These are phyloP conservation scores for Edaphochlamys debaryana DNA, from an alignment of 139 green algal genomes.

Conservation along the genomic window DNA sequence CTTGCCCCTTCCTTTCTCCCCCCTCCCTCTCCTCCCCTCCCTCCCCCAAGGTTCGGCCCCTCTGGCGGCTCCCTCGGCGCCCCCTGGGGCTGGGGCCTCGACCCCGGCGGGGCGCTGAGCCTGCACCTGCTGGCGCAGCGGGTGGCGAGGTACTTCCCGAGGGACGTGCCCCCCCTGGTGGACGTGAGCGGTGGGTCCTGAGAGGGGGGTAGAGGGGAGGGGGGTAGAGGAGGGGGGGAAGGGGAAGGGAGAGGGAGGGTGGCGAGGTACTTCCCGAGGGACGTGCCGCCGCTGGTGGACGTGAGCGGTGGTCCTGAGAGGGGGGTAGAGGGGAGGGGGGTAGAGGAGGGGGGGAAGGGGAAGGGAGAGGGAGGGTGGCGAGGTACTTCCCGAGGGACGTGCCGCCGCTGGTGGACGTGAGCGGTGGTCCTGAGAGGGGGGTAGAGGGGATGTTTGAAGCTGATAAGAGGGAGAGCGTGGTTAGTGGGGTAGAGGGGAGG, in stretches of 20 bases:
- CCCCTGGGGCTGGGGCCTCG: constrained; percentile 13
- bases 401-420: constrained; percentile 63
- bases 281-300: too few species aligned
- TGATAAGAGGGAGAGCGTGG: too few species aligned
- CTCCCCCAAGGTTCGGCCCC: constrained; percentile 11
- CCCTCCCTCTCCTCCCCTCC: not conserved
- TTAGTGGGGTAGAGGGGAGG: too few species aligned
- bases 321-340: too few species aligned
- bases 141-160: constrained; percentile 58
- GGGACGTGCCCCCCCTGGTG: constrained; percentile 56
- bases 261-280: constrained; percentile 59
- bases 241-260: too few species aligned
- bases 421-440: too few species aligned
- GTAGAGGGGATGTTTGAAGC: too few species aligned
- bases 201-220: too few species aligned
- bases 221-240: too few species aligned
- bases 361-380: too few species aligned
- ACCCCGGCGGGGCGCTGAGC: constrained; percentile 16
- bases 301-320: too few species aligned
- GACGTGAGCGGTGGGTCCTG: constrained; percentile 69
- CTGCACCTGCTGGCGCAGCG: constrained; percentile 43
- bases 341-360: too few species aligned
- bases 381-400: constrained; percentile 60
- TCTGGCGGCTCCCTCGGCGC: not conserved
- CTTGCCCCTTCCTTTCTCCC: not conserved